phyloP scores from a whole-genome alignment of 495 filamentous ascomycete species.

The Astrothelium subdiscretum region DNA sequence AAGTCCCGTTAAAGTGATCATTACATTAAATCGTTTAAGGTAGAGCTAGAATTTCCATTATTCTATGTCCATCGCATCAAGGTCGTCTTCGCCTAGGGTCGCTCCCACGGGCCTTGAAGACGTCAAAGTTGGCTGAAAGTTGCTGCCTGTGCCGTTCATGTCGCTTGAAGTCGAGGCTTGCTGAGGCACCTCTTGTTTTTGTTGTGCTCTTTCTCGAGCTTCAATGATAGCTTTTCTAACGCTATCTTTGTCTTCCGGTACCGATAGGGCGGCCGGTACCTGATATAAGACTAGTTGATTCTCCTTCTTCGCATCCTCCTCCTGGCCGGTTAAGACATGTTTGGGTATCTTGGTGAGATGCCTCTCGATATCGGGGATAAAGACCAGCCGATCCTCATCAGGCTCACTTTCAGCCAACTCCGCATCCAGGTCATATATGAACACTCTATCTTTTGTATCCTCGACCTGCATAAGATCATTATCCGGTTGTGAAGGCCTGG shows the following conservation, averaged over 20 bases:
- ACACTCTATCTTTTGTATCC: constrained; percentile 74
- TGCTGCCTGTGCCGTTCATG: neutral
- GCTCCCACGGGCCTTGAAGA: neutral
- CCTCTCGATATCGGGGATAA: constrained; percentile 76
- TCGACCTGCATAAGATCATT: constrained; percentile 74
- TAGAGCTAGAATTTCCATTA: no score
- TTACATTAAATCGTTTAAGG: no score
- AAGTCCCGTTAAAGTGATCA: no score
- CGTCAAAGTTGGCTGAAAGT: neutral
- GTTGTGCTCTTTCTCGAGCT: constrained; percentile 53
- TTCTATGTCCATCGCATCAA: neutral
- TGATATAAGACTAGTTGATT: constrained; percentile 68
- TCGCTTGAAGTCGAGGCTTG: neutral
- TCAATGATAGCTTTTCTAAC: constrained; percentile 82
- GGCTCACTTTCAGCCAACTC: constrained; percentile 55
- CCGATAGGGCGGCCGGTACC: constrained; percentile 61
- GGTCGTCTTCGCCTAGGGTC: neutral
- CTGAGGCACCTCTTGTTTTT: constrained; percentile 20
- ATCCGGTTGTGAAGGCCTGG: constrained; percentile 10
- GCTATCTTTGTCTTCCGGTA: constrained; percentile 66
- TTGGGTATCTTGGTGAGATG: constrained; percentile 62
- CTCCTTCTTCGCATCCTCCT: constrained; percentile 24
- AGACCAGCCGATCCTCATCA: constrained; percentile 43
- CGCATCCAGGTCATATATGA: constrained; percentile 79
- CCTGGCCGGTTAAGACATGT: constrained; percentile 41